Evolutionary conservation across 148 eudicot species (phyloP), one percentile per base, ranked within the genome.

Genomic region (Fallopia convolvulus): DNA sequence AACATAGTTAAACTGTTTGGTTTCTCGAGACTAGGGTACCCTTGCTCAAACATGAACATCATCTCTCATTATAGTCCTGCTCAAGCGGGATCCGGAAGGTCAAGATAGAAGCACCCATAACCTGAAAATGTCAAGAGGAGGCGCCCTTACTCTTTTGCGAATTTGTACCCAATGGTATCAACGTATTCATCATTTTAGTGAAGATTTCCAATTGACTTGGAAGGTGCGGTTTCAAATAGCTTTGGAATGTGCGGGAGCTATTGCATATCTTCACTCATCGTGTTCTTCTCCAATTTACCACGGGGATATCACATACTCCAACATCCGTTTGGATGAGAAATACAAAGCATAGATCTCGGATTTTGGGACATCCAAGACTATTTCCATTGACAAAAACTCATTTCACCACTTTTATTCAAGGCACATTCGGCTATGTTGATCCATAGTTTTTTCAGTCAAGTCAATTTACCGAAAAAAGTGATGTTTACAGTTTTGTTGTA

Each of bases 131-230:
- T 26, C 30, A 1, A 1, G 30, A 26, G 30, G 42, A 66, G 20
- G 42, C 36, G 5, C 72, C 72, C 0, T 32, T 66, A 10, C 15
- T 66, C 9, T 44, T 66, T 66, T 66, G 33, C 20, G 72, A 66
- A 44, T 66, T 66, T 66, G 42, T 66, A 66, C 72, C 72, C 20
- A 66, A 66, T 0, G 72, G 72, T 30, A 66, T 66, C 72, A 66
- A 2, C 72, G 33, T 36, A 66, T 66, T 40, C 42, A 66, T 36
- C 72, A 66, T 15, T 21, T 44, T 0, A 66, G n/a, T 4, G 44
- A 66, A 14, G 72, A 66, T 33, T 66, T 66, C 5, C 72, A 1
- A 4, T 15, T 68, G 44, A 68, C 46, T 36, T 68, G 72, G 72
- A 68, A 36, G 39, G 44, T 68, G 5, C 72, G 72, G 0, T 68